Evolutionary conservation across 345 rosid genomes (phyloP), one percentile per base, ranked within the genome.

Genomic region (Camelina laxa): DNA sequence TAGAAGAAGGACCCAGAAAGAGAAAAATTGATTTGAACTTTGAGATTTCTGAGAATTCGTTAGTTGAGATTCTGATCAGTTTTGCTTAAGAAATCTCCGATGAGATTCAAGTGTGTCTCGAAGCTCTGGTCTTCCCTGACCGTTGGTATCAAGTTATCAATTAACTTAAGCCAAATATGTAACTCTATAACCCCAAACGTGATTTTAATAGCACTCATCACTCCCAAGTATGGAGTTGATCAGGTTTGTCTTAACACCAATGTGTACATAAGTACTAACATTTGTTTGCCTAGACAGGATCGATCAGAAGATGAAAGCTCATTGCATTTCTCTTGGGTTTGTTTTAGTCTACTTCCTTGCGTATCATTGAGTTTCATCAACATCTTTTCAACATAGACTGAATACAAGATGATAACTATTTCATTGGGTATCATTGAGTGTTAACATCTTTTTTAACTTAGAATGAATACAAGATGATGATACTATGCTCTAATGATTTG

Each of bases 401-500:
- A 39, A 38, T 65, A 77, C 61, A 70, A 70, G 27, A 53, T n/a
- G 9, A 33, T 33, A 33, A 6, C 35, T 33, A 33, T 33, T 33
- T 33, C 36, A 1, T 33, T 33, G 36, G 9, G 9, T 33, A 33
- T 7, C 36, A 33, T 7, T 33, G 36, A 33, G 53, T 57, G 47
- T 65, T 49, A 73, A 33, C 36, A 33, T 33, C 36, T 38, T 57
- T 7, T 54, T 45, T 33, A 70, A 33, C 36, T 33, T 33, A 33
- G 39, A n/a, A 61, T 44, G 20, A 38, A 38, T 57, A 77, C 61
- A 70, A 65, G 27, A 53, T 16, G 27, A 53, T 16, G 38, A 68
- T 69, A 14, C 60, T 61, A 75, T 42, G 44, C 49, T 75, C 74
- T 76, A 60, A 36, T 47, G 59, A 42, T 55, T 48, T 36, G 67